Evolutionary conservation across 441 rosid genomes (phyloP).

Genomic region (Manihot esculenta): DNA sequence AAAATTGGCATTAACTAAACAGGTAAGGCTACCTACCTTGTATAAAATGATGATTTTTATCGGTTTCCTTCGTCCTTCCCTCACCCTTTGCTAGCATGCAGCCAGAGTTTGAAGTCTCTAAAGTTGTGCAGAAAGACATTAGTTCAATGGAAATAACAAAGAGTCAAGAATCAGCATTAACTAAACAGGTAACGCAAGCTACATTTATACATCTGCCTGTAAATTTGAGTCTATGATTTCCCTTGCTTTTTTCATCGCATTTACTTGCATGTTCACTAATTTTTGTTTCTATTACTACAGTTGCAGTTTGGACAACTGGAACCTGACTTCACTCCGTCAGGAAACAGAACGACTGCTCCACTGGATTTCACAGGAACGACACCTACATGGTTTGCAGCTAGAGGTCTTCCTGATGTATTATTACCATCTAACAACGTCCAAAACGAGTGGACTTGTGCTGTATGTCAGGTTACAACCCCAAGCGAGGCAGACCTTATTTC

Average conservation of each 20-base stretch:
- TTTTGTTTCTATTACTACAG: not conserved
- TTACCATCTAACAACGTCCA: constrained; percentile 17
- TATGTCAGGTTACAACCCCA: constrained; percentile 23
- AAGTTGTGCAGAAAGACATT: constrained; percentile 12
- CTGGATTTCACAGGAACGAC: not conserved
- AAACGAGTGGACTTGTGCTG: constrained; percentile 31
- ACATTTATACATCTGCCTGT: no score
- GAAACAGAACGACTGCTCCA: not conserved
- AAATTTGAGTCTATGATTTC: no score
- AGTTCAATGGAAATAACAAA: constrained; percentile 19
- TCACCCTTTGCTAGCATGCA: not conserved
- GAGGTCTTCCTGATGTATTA: not conserved
- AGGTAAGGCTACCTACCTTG: constrained; percentile 1
- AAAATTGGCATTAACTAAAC: constrained; percentile 13
- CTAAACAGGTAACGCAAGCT: constrained; percentile 6
- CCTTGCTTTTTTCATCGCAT: no score
- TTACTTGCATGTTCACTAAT: no score
- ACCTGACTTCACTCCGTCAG: not conserved
- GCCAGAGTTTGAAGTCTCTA: constrained; percentile 6
- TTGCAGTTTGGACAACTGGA: not conserved
- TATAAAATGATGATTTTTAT: no score
- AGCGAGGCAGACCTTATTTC: constrained; percentile 20
- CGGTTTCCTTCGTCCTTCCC: no score
- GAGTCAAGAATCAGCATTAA: constrained; percentile 19
- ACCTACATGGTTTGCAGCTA: not conserved